Conservation (phyloP, 2,329 filamentous ascomycete species). For the Aspergillus aculeatinus region DNA sequence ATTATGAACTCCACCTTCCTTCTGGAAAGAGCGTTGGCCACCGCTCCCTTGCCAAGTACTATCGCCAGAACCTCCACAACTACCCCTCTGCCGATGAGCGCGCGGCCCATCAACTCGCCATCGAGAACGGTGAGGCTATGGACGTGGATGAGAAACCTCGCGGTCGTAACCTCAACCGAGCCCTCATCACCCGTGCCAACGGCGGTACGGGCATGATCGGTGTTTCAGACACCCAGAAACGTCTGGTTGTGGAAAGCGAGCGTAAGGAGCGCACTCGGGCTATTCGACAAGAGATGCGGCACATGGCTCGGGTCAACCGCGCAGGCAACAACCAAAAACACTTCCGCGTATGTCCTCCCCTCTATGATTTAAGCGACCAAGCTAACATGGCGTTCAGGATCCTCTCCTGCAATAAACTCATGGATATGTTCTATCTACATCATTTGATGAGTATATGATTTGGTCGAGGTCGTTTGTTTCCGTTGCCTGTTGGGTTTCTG, state of each 20-base stretch:
- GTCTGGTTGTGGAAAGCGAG: constrained; percentile 64
- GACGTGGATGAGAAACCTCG: constrained; percentile 46
- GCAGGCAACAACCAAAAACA: constrained; percentile 76
- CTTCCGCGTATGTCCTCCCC: constrained; percentile 55
- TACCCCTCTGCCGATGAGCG: constrained; percentile 79
- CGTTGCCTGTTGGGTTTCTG: neutral
- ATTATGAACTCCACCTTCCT: constrained; percentile 90
- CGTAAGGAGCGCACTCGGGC: constrained; percentile 67
- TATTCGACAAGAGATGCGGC: constrained; percentile 60
- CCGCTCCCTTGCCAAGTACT: constrained; percentile 82
- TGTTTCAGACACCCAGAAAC: constrained; percentile 72
- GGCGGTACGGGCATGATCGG: constrained; percentile 75
- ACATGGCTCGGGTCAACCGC: constrained; percentile 70
- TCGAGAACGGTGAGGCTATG: constrained; percentile 51
- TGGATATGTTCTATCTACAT: neutral
- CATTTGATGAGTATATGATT: constrained; percentile 8
- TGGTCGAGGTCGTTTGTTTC: constrained; percentile 1
- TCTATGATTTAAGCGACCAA: neutral
- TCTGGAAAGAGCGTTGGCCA: constrained; percentile 88
- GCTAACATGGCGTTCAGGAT: constrained; percentile 42
- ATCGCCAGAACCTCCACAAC: constrained; percentile 84
- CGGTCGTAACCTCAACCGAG: constrained; percentile 47
- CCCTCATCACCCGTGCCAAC: constrained; percentile 66
- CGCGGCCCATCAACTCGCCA: constrained; percentile 61
- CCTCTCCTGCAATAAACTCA: constrained; percentile 51